Evolutionary conservation across 495 filamentous ascomycete species (phyloP).

Genomic region (Xylaria flabelliformis): DNA sequence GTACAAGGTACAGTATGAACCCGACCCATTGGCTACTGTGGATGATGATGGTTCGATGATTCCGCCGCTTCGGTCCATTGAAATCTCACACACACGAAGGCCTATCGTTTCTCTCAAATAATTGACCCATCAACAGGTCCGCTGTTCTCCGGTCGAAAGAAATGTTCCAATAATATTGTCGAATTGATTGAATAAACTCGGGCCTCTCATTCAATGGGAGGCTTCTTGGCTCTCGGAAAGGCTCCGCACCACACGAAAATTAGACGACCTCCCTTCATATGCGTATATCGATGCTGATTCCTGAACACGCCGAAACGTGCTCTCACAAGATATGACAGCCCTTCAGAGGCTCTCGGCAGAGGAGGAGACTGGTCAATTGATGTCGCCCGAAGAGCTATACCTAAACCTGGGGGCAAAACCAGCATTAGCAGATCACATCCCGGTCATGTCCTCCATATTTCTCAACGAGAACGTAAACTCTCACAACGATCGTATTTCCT

Average conservation of each 20-base stretch:
- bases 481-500: conserved; percentile 30
- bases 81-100: conserved; percentile 11
- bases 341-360: conserved; percentile 34
- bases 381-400: conserved; percentile 22
- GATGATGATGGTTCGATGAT: conserved; percentile 30
- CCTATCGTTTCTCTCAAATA: conserved; percentile 4
- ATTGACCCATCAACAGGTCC: conserved; percentile 26
- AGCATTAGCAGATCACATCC: conserved; percentile 27
- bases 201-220: conserved; percentile 40
- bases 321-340: conserved; percentile 39
- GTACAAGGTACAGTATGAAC: conserved; percentile 28
- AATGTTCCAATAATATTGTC: conserved; percentile 13
- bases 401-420: conserved; percentile 14
- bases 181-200: conserved; percentile 9
- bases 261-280: conserved; percentile 36
- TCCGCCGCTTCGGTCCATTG: conserved; percentile 16
- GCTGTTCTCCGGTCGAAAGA: conserved; percentile 11
- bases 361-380: conserved; percentile 29
- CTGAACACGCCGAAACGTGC: conserved; percentile 30
- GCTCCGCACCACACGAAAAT: conserved; percentile 34
- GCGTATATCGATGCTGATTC: conserved; percentile 41
- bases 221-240: conserved; percentile 31
- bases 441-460: conserved; percentile 33
- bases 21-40: conserved; percentile 19
- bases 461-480: conserved; percentile 30